Evolutionary conservation across 352 stramenopile species (phyloP), one percentile per base, ranked within the genome.

Genomic region (Phytophthora sansomeana): DNA sequence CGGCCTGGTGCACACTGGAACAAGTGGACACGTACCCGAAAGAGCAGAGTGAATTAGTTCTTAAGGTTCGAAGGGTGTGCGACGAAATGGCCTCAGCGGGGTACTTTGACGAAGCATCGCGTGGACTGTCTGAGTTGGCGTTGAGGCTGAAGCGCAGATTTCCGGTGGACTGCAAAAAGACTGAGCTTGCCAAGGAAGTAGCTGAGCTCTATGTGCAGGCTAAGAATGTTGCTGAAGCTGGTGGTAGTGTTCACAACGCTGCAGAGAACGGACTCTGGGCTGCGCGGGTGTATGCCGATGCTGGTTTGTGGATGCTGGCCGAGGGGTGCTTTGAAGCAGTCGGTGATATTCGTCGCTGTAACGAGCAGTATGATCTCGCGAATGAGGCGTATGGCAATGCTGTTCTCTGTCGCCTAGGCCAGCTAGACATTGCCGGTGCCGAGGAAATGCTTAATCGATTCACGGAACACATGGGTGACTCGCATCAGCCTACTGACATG

Each of bases 101-200:
- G 1, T 90, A 88, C 53, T 90, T 87, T 63, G 81, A 93, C 51
- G 82, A 93, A 69, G 82, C 82, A n/a, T 67, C 82, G 1, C 81
- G 74, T 9, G 76, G 77, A 8, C 55, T 93, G 14, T 79, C 78
- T 0, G 85, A 91, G 38, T 65, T 93, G 47, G 82, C 78, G 14
- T 43, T 87, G 49, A 73, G 81, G 30, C 62, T 93, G 2, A 90
- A 91, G 66, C 81, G 73, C 47, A 79, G 74, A 19, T 93, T 93
- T 17, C 75, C 81, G 0, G 38, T 69, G 41, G 80, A 90, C n/a
- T 83, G 76, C 26, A 77, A 77, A 17, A 68, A 51, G 3, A 59
- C 62, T 24, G 62, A 68, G 4, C 62, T 76, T 9, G 76, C 73
- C 4, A 72, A 72, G 16, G 53, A 85, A 42, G 54, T 89, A 17